Conservation (phyloP, 176 grass and related monocot genomes). For the Carex parvula region DNA sequence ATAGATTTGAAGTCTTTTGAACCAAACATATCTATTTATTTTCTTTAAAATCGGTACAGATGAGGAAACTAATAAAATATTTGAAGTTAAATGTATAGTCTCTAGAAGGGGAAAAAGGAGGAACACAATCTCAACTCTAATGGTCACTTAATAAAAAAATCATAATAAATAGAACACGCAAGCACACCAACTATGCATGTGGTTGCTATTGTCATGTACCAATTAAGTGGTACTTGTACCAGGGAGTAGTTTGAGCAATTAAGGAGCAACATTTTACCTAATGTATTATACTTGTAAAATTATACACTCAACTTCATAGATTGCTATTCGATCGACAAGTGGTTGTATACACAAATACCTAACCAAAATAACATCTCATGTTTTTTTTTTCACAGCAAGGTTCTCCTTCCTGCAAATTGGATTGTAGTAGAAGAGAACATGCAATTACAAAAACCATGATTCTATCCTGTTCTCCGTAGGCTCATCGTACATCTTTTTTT, state of each 20-base stretch:
- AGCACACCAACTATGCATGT: conserved; percentile 25
- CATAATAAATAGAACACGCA: not conserved
- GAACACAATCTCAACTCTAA: too few relatives aligned
- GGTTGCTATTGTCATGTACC: not conserved
- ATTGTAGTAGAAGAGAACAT: not conserved
- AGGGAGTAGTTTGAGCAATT: conserved; percentile 27
- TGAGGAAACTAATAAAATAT: not conserved
- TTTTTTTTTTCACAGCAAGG: not conserved
- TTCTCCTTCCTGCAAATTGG: not conserved
- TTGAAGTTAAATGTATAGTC: not conserved
- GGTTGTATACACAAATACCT: conserved; percentile 6
- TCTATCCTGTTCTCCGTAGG: not conserved
- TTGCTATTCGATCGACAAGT: conserved; percentile 24
- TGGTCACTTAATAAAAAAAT: too few relatives aligned
- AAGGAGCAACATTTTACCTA: conserved; percentile 10
- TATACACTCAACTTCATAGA: conserved; percentile 13
- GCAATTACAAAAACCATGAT: not conserved
- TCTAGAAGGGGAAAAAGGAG: too few relatives aligned
- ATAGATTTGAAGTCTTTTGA: not conserved
- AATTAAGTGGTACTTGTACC: conserved; percentile 13
- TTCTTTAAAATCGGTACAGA: not conserved
- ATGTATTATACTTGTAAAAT: not conserved
- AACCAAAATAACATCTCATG: not conserved
- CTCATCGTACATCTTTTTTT: not conserved
- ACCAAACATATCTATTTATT: not conserved